phyloP scores from a whole-genome alignment of 805 yeast species.

The Candida silvicultrix region DNA sequence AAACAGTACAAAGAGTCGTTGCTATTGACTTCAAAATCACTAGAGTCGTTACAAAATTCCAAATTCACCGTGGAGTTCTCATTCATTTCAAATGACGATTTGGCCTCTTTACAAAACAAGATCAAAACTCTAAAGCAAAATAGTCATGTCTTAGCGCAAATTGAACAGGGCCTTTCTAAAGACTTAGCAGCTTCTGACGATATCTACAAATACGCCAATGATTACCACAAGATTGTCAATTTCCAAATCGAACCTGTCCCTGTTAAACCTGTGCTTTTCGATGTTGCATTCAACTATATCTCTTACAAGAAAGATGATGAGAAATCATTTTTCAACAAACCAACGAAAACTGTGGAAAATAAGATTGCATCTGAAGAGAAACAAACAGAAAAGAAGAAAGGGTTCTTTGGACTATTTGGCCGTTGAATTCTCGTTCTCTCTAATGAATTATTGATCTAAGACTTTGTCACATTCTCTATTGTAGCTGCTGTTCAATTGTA shows the following conservation, averaged over 20 bases:
- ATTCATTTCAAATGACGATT: slow-evolving; percentile 32
- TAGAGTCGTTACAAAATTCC: slow-evolving; percentile 11
- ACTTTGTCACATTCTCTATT: too few species aligned
- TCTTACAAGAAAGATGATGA: slow-evolving; percentile 28
- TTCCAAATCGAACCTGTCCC: slow-evolving; percentile 46
- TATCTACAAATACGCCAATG: slow-evolving; percentile 16
- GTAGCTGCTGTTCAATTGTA: too few species aligned
- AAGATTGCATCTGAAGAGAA: neutral
- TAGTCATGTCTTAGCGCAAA: slow-evolving; percentile 43
- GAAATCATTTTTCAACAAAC: neutral
- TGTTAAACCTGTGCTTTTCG: slow-evolving; percentile 87
- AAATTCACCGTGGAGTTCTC: slow-evolving; percentile 16
- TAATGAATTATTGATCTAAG: neutral
- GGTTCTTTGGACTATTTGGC: slow-evolving; percentile 73
- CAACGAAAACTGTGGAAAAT: neutral
- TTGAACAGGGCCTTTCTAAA: slow-evolving; percentile 25
- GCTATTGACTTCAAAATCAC: slow-evolving; percentile 32
- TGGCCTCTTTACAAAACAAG: slow-evolving; percentile 18
- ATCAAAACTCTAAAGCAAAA: slow-evolving; percentile 18
- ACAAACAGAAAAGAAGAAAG: slow-evolving; percentile 42
- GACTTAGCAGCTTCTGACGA: slow-evolving; percentile 22
- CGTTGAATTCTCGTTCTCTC: slow-evolving; percentile 29
- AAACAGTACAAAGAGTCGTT: slow-evolving; percentile 42
- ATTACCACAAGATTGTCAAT: slow-evolving; percentile 20
- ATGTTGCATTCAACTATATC: slow-evolving; percentile 81